phyloP scores from a whole-genome alignment of 441 rosid species.

The Populus hybrid region DNA sequence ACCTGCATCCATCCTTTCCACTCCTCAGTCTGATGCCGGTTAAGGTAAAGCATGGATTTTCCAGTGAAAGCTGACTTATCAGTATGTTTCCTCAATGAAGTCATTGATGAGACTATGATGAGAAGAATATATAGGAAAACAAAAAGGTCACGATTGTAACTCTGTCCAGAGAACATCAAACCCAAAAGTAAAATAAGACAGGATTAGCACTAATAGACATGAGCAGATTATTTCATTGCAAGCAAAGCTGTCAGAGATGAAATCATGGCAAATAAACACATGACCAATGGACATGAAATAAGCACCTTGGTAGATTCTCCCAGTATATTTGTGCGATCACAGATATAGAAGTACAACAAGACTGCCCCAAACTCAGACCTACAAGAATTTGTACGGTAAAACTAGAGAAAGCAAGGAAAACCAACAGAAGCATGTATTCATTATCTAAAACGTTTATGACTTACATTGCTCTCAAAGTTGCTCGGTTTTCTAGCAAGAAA shows the following conservation, averaged over 20 bases:
- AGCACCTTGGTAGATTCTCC: conserved; percentile 81
- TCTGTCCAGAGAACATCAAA: conserved; percentile 48
- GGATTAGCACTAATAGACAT: conserved; percentile 2
- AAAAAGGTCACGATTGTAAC: conserved; percentile 90
- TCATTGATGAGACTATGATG: conserved; percentile 82
- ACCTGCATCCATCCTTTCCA: conserved; percentile 99
- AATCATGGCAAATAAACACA: not conserved
- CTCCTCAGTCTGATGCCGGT: conserved; percentile 97
- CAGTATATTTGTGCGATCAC: conserved; percentile 77
- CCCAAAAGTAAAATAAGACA: not conserved
- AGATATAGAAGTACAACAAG: conserved; percentile 68
- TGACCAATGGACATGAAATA: conserved; percentile 1
- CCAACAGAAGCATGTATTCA: not conserved
- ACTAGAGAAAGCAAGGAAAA: conserved; percentile 3
- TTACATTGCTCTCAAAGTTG: conserved; percentile 84
- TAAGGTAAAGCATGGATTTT: conserved; percentile 74
- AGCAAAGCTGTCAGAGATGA: conserved; percentile 3
- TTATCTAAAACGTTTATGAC: conserved; percentile 21
- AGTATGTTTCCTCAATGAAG: conserved; percentile 80
- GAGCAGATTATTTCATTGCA: not conserved
- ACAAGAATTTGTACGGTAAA: conserved; percentile 22
- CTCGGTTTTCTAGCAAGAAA: conserved; percentile 89
- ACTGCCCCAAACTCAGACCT: conserved; percentile 91
- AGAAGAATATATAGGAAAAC: conserved; percentile 89
- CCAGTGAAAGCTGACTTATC: conserved; percentile 85